Evolutionary conservation across 768 basidiomycete species (phyloP).

Genomic region (Russula foetens): DNA sequence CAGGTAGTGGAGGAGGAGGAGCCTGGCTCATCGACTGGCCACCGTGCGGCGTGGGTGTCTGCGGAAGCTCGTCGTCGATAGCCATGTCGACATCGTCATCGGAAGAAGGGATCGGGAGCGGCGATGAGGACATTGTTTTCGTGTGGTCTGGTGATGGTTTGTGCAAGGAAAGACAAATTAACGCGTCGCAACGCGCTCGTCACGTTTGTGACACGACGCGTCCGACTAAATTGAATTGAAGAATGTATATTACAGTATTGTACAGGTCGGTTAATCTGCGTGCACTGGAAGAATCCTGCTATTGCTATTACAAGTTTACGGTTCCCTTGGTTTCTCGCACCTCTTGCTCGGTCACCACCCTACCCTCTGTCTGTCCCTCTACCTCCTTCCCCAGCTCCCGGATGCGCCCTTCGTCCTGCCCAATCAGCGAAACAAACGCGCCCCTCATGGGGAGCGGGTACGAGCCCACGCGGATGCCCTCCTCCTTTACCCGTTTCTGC

Average conservation of each 20-base stretch:
- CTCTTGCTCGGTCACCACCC: conserved; percentile 57
- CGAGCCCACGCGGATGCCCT: conserved; percentile 77
- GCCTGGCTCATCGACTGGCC: conserved; percentile 30
- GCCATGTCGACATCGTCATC: conserved; percentile 15
- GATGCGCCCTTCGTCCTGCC: conserved; percentile 38
- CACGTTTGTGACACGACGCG: conserved; percentile 16
- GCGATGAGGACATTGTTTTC: conserved; percentile 22
- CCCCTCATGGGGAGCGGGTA: conserved; percentile 55
- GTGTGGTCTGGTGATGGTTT: neutral
- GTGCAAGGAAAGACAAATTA: neutral
- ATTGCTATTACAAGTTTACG: neutral
- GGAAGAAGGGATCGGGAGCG: conserved; percentile 18
- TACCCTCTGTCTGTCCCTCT: conserved; percentile 48
- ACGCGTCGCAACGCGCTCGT: conserved; percentile 17
- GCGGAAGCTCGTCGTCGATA: conserved; percentile 15
- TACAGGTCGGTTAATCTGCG: too few species aligned
- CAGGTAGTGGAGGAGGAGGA: too few species aligned
- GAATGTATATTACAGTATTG: too few species aligned
- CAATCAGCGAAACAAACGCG: conserved; percentile 59
- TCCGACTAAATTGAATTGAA: too few species aligned
- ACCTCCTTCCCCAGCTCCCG: conserved; percentile 55
- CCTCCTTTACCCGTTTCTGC: conserved; percentile 59
- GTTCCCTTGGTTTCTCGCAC: conserved; percentile 41
- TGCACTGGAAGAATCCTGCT: too few species aligned
- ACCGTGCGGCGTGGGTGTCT: conserved; percentile 17